Percentiles rank a stretch among this genome's conserved stretches.
Evolutionary conservation across 2,329 filamentous ascomycete genomes (phyloP).

Genomic region (Trichocomaceae sp.): DNA sequence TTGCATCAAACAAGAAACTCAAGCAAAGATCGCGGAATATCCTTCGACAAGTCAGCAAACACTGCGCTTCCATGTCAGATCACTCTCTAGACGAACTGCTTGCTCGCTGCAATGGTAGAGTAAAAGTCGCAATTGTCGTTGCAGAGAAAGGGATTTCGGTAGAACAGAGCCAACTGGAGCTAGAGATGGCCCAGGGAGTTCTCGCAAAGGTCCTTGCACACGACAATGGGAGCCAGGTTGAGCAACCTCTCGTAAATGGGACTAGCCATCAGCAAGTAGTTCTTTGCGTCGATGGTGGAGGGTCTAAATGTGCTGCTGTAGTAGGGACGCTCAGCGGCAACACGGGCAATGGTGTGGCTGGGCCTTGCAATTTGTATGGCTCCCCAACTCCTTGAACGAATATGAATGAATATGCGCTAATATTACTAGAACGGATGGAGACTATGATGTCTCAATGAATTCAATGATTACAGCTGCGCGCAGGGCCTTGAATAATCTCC

Average conservation of each 20-base stretch:
- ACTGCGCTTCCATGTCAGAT: slow-evolving; percentile 18
- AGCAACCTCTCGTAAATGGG: slow-evolving; percentile 1
- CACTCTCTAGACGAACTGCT: slow-evolving; percentile 25
- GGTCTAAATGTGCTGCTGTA: slow-evolving; percentile 38
- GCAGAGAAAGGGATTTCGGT: slow-evolving; percentile 21
- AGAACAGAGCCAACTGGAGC: slow-evolving; percentile 19
- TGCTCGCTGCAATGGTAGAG: slow-evolving; percentile 23
- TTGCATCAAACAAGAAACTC: slow-evolving; percentile 36
- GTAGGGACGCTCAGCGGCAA: slow-evolving; percentile 23
- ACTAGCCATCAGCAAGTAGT: slow-evolving; percentile 11
- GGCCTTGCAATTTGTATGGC: slow-evolving; percentile 36
- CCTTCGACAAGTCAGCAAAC: slow-evolving; percentile 22
- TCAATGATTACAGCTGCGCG: slow-evolving; percentile 20
- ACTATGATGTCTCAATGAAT: slow-evolving; percentile 21
- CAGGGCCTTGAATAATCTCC: slow-evolving; percentile 13
- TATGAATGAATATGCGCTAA: background rate
- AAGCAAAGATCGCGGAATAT: slow-evolving; percentile 31
- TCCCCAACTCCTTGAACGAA: background rate
- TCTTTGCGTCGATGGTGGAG: slow-evolving; percentile 40
- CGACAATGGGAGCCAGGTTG: slow-evolving; percentile 12
- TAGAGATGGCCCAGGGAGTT: slow-evolving; percentile 21
- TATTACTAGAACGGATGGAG: slow-evolving; percentile 17
- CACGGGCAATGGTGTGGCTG: slow-evolving; percentile 26
- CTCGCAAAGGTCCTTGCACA: slow-evolving; percentile 18
- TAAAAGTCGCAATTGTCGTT: slow-evolving; percentile 30